Conservation (phyloP, 805 yeast genomes). For the Starmerella floris region DNA sequence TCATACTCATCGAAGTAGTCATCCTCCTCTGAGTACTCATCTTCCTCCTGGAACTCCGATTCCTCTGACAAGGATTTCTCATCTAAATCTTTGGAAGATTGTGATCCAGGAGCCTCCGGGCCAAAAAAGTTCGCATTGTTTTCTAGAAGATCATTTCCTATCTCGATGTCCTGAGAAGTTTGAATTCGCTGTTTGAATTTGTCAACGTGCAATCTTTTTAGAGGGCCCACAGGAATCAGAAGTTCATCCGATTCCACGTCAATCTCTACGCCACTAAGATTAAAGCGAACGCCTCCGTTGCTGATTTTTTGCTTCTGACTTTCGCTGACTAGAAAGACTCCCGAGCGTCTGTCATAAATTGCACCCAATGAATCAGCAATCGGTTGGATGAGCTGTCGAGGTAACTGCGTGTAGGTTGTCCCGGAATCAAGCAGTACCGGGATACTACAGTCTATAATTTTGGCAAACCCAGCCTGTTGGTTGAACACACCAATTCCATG, state of each 20-base stretch:
- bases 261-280: slow-evolving; percentile 17
- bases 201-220: not conserved
- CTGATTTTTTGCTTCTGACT: not conserved
- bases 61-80: too few relatives aligned
- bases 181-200: not conserved
- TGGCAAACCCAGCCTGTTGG: not conserved
- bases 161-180: not conserved
- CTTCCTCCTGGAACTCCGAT: not conserved
- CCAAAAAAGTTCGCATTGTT: not conserved
- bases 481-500: slow-evolving; percentile 15
- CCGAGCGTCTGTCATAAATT: not conserved
- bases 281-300: slow-evolving; percentile 12
- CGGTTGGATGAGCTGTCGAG: slow-evolving; percentile 20
- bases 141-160: not conserved
- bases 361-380: slow-evolving; percentile 14
- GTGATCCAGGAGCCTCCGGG: not conserved
- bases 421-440: slow-evolving; percentile 38
- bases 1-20: not conserved
- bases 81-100: not conserved
- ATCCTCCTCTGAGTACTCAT: not conserved
- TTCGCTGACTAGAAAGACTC: slow-evolving; percentile 7
- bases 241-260: slow-evolving; percentile 12
- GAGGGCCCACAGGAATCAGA: slow-evolving; percentile 11
- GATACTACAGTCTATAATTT: slow-evolving; percentile 8
- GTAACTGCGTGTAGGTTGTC: slow-evolving; percentile 37